Evolutionary conservation across 371 early-diverging fungal genomes (phyloP).

Genomic region (Mucor sp.): DNA sequence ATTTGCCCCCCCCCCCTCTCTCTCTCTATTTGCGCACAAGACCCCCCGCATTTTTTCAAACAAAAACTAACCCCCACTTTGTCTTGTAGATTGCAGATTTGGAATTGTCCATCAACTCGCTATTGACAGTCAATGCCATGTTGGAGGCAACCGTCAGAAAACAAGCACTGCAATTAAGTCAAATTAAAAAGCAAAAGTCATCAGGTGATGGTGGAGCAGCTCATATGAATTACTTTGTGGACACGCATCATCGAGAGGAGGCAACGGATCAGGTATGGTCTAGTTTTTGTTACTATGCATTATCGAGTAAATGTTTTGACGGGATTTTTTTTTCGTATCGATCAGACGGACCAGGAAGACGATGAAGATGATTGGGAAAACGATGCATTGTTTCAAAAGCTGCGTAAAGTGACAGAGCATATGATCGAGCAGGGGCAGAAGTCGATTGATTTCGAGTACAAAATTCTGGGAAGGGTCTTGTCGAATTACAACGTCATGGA

Average conservation of each 20-base stretch:
- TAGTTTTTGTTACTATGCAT: neutral
- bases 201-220: neutral
- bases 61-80: neutral
- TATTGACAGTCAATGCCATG: slow-evolving; percentile 53
- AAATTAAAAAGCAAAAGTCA: slow-evolving; percentile 35
- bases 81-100: slow-evolving; percentile 51
- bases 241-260: slow-evolving; percentile 1
- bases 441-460: slow-evolving; percentile 43
- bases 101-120: slow-evolving; percentile 53
- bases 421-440: slow-evolving; percentile 46
- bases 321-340: neutral
- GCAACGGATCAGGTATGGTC: neutral
- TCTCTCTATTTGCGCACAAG: neutral
- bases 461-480: slow-evolving; percentile 41
- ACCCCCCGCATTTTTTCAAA: slow-evolving; percentile 1
- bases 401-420: slow-evolving; percentile 40
- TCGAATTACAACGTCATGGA: slow-evolving; percentile 27
- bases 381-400: slow-evolving; percentile 39
- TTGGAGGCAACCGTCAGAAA: slow-evolving; percentile 52
- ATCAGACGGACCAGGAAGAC: neutral
- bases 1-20: neutral
- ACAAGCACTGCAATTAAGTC: slow-evolving; percentile 50
- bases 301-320: neutral
- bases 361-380: slow-evolving; percentile 46
- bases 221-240: neutral